Base-by-base conservation (phyloP, 75 land plant genomes). In the Larix kaempferi region DNA sequence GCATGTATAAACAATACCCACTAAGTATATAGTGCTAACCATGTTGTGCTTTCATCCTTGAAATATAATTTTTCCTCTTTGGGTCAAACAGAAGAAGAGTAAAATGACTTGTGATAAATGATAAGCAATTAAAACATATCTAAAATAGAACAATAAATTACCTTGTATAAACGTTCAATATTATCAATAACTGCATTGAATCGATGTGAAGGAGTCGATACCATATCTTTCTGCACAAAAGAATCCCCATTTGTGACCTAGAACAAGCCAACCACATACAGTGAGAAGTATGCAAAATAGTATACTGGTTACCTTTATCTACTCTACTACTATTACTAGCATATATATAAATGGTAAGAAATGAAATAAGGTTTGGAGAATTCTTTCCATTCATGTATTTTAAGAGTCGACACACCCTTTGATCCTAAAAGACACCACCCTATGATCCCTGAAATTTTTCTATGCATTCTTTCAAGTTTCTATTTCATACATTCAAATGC, bases 161-260 rank as follows among this genome's bases (percentile, higher is more conserved):
- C 97, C 97, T 83, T 86, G 77, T 94, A 94, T 11, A 94, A 77
- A 15, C 93, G 91, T 66, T 94, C 98, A 79, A 94, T 94, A 82
- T 88, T 94, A 84, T 92, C 98, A 84, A 94, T 90, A 60, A 94
- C 95, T 63, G 91, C 88, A 79, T 87, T 94, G 74, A 90, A 89
- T 13, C 95, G 95, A 82, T 89, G 87, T 3, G 95, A 35, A 52
- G 84, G 78, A 66, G 89, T n/a, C 8, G 73, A 69, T 39, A 21
- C 49, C 22, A 54, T 22, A 39, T 69, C 73, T 14, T 21, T 69
- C 73, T 69, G 73, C 52, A 69, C 39, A 41, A 69, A 14, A 12
- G 73, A 69, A 69, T 69, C 41, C 52, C 54, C 54, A 69, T 52
- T 69, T 69, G 73, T 69, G 11, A 54, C 73, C 73, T 69, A 41